A percentile compares a stretch with the other conserved stretches of the same genome.
Conservation (phyloP, 2,329 filamentous ascomycete genomes). For the Sarocladium oryzae region DNA sequence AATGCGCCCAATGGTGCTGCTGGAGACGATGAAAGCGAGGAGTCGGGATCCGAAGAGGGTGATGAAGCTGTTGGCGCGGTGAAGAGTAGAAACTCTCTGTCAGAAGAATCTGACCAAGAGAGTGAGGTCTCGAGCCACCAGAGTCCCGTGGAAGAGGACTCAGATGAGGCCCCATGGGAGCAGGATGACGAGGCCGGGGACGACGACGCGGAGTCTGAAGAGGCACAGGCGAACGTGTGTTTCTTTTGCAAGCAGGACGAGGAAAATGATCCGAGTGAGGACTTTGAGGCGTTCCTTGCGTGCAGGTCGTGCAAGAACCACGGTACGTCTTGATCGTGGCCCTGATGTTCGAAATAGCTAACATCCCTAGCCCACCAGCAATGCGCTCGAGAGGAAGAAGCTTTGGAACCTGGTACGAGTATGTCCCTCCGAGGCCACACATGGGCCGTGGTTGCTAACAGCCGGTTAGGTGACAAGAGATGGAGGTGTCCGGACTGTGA, state of each 20-base stretch:
- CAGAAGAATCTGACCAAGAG: constrained; percentile 25
- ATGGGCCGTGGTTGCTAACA: neutral
- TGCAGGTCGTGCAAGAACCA: constrained; percentile 76
- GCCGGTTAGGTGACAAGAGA: constrained; percentile 29
- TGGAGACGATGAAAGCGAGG: constrained; percentile 21
- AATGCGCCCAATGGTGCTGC: constrained; percentile 14
- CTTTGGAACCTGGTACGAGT: constrained; percentile 28
- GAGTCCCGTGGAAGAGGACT: constrained; percentile 47
- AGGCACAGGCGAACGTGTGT: constrained; percentile 37
- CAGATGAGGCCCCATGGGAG: constrained; percentile 43
- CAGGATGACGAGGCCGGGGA: constrained; percentile 49
- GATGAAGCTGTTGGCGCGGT: constrained; percentile 52
- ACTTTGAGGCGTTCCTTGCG: constrained; percentile 71
- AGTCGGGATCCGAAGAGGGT: constrained; percentile 24
- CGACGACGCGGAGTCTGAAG: constrained; percentile 52
- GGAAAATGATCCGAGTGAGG: constrained; percentile 73
- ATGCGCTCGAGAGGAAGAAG: constrained; percentile 67
- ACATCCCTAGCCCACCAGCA: constrained; percentile 73
- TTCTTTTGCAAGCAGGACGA: constrained; percentile 81
- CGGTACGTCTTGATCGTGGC: no score
- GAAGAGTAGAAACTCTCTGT: constrained; percentile 40
- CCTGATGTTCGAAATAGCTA: constrained; percentile 25
- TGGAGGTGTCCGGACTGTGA: constrained; percentile 49
- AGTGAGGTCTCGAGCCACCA: constrained; percentile 40
- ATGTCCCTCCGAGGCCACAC: constrained; percentile 10